These are phyloP conservation scores for Escallonia rubra DNA, from an alignment of 129 eudicot species.

Conservation along the genomic window DNA sequence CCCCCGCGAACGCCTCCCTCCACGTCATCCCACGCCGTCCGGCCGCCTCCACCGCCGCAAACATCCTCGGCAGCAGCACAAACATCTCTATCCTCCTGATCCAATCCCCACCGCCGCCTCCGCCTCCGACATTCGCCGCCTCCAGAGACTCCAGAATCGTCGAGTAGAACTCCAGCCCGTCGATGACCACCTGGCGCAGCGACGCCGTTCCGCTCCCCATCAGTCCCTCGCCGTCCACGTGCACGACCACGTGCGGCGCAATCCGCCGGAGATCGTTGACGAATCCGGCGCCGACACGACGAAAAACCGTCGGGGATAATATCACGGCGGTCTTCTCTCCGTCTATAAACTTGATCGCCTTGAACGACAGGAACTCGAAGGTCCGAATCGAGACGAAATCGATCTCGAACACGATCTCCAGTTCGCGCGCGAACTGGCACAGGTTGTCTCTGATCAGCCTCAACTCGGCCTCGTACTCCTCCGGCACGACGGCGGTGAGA, in stretches of 20 bases:
- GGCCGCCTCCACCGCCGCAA: slow-evolving; percentile 71
- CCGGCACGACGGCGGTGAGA: slow-evolving; percentile 77
- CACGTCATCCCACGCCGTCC: slow-evolving; percentile 55
- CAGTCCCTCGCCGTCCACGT: slow-evolving; percentile 61
- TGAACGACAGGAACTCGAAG: slow-evolving; percentile 64
- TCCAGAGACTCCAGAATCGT: slow-evolving; percentile 76
- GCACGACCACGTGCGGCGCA: slow-evolving; percentile 60
- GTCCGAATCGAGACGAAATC: slow-evolving; percentile 58
- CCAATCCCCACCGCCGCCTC: slow-evolving; percentile 59
- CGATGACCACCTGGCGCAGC: slow-evolving; percentile 61
- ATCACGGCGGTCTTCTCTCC: slow-evolving; percentile 74
- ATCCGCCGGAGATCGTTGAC: slow-evolving; percentile 58
- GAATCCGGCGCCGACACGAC: slow-evolving; percentile 57
- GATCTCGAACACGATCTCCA: slow-evolving; percentile 60
- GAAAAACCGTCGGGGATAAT: slow-evolving; percentile 61
- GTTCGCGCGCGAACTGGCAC: slow-evolving; percentile 70
- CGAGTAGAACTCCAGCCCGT: slow-evolving; percentile 84
- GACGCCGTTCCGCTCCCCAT: slow-evolving; percentile 52
- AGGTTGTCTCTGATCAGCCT: slow-evolving; percentile 66
- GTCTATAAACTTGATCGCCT: slow-evolving; percentile 56
- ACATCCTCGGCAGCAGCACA: slow-evolving; percentile 74
- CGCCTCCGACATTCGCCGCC: slow-evolving; percentile 56
- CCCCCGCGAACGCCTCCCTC: slow-evolving; percentile 72
- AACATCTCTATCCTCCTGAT: slow-evolving; percentile 70
- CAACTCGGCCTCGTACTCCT: slow-evolving; percentile 63